Evolutionary conservation across 2,329 filamentous ascomycete genomes (phyloP).

Genomic region (Didymella arachidicola): DNA sequence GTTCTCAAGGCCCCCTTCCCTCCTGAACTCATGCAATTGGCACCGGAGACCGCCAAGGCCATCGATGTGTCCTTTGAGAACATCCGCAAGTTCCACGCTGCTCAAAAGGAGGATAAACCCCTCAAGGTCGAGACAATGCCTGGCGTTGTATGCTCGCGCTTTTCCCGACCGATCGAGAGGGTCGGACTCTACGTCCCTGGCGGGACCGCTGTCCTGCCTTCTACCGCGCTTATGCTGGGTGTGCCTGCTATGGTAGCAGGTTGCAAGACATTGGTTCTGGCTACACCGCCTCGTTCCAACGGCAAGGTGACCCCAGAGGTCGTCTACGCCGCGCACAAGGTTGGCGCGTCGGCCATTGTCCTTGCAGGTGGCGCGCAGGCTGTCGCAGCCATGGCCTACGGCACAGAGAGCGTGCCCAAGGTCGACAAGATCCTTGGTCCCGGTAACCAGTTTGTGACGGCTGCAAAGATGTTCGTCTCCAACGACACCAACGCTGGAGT

Average conservation of each 20-base stretch:
- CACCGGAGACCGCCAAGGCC: slow-evolving; percentile 84
- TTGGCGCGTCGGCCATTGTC: slow-evolving; percentile 94
- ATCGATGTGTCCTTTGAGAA: slow-evolving; percentile 95
- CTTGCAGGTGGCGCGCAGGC: slow-evolving; percentile 95
- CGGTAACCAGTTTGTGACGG: slow-evolving; percentile 98
- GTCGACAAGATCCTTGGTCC: slow-evolving; percentile 99
- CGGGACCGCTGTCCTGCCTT: slow-evolving; percentile 95
- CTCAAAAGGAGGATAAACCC: slow-evolving; percentile 83
- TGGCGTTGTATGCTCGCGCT: slow-evolving; percentile 91
- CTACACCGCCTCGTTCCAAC: slow-evolving; percentile 87
- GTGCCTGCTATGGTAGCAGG: slow-evolving; percentile 98
- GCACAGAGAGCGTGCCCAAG: slow-evolving; percentile 91
- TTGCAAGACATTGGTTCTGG: slow-evolving; percentile 92
- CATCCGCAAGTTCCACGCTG: slow-evolving; percentile 91
- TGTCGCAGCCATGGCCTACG: slow-evolving; percentile 95
- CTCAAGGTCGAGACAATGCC: slow-evolving; percentile 96
- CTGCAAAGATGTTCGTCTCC: slow-evolving; percentile 96
- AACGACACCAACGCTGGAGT: slow-evolving; percentile 97
- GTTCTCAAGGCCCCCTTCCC: slow-evolving; percentile 92
- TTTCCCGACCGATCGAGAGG: slow-evolving; percentile 88
- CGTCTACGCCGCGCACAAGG: slow-evolving; percentile 95
- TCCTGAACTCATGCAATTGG: slow-evolving; percentile 81
- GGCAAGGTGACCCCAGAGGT: slow-evolving; percentile 95
- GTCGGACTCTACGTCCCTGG: slow-evolving; percentile 97
- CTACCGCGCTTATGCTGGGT: slow-evolving; percentile 96